Evolutionary conservation across 306 rosid species (phyloP).

Genomic region (Cucurbita maxima): DNA sequence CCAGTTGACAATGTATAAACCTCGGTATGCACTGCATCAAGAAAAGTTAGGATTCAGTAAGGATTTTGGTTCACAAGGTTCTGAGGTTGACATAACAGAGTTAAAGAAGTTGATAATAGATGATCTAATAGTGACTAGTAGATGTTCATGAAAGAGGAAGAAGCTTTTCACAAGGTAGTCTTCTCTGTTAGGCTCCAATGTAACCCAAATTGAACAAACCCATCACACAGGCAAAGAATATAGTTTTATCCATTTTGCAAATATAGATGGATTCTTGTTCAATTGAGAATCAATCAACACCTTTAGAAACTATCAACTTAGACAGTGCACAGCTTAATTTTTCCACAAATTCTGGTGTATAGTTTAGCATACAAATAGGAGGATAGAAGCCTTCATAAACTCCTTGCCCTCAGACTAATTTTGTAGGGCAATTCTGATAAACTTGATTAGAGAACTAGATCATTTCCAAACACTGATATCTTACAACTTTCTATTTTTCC

Average conservation of each 20-base stretch:
- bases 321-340: neutral
- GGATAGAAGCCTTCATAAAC: neutral
- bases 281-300: neutral
- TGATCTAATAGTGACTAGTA: neutral
- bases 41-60: neutral
- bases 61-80: neutral
- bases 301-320: neutral
- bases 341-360: neutral
- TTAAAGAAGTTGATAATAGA: too few relatives aligned
- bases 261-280: neutral
- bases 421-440: neutral
- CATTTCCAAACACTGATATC: neutral
- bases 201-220: neutral
- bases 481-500: neutral
- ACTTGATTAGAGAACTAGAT: neutral
- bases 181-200: neutral
- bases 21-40: conserved; percentile 74
- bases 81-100: neutral
- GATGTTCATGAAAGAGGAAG: neutral
- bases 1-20: conserved; percentile 81
- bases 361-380: neutral
- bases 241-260: neutral
- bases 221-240: neutral
- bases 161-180: neutral
- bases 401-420: neutral